phyloP scores from a whole-genome alignment of 2,329 filamentous ascomycete species.

The Fusarium nanum region DNA sequence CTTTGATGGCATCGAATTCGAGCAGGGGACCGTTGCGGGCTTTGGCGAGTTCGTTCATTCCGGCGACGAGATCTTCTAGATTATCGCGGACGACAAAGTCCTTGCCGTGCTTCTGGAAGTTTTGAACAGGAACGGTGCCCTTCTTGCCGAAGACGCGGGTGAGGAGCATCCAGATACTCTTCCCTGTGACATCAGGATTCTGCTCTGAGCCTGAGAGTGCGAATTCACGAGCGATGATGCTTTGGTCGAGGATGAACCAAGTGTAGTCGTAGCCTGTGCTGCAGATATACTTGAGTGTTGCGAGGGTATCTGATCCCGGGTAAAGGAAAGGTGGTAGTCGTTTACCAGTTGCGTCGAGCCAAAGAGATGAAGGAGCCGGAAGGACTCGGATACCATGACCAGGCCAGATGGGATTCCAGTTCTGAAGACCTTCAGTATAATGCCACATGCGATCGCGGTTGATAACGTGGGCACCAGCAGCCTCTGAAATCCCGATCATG shows the following conservation, averaged over 20 bases:
- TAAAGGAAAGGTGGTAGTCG: slow-evolving; percentile 67
- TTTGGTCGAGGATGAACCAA: slow-evolving; percentile 70
- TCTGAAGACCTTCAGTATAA: slow-evolving; percentile 71
- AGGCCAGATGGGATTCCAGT: slow-evolving; percentile 73
- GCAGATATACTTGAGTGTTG: slow-evolving; percentile 69
- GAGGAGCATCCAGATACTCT: slow-evolving; percentile 66
- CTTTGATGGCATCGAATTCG: slow-evolving; percentile 57
- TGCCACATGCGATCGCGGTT: slow-evolving; percentile 75
- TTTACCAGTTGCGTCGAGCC: slow-evolving; percentile 71
- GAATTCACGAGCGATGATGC: slow-evolving; percentile 71
- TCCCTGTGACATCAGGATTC: slow-evolving; percentile 69
- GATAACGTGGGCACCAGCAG: slow-evolving; percentile 64
- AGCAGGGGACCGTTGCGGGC: slow-evolving; percentile 61
- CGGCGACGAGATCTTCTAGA: slow-evolving; percentile 64
- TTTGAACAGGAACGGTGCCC: slow-evolving; percentile 66
- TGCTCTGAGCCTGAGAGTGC: slow-evolving; percentile 72
- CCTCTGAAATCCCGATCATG: slow-evolving; percentile 68
- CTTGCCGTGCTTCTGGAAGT: slow-evolving; percentile 67
- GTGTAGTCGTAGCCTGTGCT: slow-evolving; percentile 71
- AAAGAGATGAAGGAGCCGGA: slow-evolving; percentile 70
- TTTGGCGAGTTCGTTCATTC: slow-evolving; percentile 68
- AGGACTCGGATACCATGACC: slow-evolving; percentile 69
- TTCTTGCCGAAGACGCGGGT: slow-evolving; percentile 63
- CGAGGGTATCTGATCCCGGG: slow-evolving; percentile 68
- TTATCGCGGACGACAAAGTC: slow-evolving; percentile 70